Percentiles rank a stretch among this genome's conserved stretches.
These are phyloP conservation scores for Clarkia xantiana DNA, from an alignment of 345 rosid species.

Conservation along the genomic window DNA sequence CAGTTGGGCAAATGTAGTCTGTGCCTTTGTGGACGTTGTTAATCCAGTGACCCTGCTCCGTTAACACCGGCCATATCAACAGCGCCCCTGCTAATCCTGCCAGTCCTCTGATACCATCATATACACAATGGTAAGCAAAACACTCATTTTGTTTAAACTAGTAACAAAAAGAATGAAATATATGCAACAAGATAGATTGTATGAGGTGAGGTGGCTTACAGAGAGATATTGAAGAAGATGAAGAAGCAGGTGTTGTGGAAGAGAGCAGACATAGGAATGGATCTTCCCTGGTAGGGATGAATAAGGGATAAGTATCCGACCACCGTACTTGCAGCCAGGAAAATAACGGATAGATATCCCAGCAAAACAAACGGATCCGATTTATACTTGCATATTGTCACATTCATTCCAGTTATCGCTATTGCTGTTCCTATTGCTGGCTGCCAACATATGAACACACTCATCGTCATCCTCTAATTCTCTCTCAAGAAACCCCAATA, in stretches of 20 bases:
- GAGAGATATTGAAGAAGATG: constrained; percentile 65
- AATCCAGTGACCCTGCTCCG: constrained; percentile 55
- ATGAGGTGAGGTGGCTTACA: too few relatives aligned
- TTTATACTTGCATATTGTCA: constrained; percentile 70
- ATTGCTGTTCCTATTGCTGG: constrained; percentile 65
- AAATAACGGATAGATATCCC: constrained; percentile 65
- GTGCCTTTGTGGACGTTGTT: constrained; percentile 41
- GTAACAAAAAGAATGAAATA: too few relatives aligned
- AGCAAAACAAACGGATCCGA: constrained; percentile 57
- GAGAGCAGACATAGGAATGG: constrained; percentile 52
- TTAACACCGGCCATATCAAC: constrained; percentile 66
- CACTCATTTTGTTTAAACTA: too few relatives aligned
- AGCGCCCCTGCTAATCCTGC: constrained; percentile 49
- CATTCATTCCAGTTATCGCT: constrained; percentile 30
- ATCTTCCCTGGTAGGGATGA: constrained; percentile 64
- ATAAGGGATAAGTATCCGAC: constrained; percentile 56
- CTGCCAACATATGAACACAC: constrained; percentile 20
- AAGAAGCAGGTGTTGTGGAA: constrained; percentile 46
- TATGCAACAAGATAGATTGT: too few relatives aligned
- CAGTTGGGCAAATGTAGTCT: constrained; percentile 48
- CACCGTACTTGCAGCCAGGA: constrained; percentile 32
- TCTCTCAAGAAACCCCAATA: too few relatives aligned
- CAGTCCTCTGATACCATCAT: constrained; percentile 13
- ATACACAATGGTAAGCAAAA: too few relatives aligned
- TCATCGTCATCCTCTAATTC: too few relatives aligned